phyloP scores from a whole-genome alignment of 768 basidiomycete species.

The Brasilioporus rufonigricans region DNA sequence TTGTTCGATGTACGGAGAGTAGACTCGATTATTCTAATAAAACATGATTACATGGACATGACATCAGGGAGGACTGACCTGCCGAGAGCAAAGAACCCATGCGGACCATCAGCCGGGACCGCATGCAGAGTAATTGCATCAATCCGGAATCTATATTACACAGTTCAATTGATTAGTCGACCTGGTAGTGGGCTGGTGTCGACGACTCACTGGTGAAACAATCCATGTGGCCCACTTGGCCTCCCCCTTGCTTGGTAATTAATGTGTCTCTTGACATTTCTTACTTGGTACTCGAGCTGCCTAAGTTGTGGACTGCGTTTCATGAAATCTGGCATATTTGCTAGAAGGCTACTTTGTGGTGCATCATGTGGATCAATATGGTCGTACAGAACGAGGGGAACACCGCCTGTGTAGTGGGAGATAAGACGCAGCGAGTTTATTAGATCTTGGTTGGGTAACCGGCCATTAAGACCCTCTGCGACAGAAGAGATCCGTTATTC shows the following conservation, averaged over 20 bases:
- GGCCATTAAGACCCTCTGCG: slow-evolving; percentile 91
- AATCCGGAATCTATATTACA: slow-evolving; percentile 71
- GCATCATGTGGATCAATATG: slow-evolving; percentile 54
- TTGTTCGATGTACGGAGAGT: slow-evolving; percentile 90
- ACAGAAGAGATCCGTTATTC: background rate
- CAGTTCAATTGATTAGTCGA: background rate
- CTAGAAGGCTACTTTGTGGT: slow-evolving; percentile 32
- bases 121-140: slow-evolving; percentile 93
- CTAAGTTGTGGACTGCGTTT: slow-evolving; percentile 43
- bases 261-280: slow-evolving; percentile 68
- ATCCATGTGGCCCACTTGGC: slow-evolving; percentile 85
- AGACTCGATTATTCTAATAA: slow-evolving; percentile 74
- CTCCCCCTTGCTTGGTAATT: slow-evolving; percentile 74
- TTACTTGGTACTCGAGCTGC: slow-evolving; percentile 56
- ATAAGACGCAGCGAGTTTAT: slow-evolving; percentile 79
- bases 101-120: slow-evolving; percentile 83
- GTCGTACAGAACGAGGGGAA: slow-evolving; percentile 82
- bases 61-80: slow-evolving; percentile 46
- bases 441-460: slow-evolving; percentile 94
- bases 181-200: background rate
- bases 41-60: background rate
- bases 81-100: slow-evolving; percentile 93
- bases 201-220: slow-evolving; percentile 74
- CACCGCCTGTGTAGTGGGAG: slow-evolving; percentile 66
- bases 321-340: slow-evolving; percentile 48